These are phyloP conservation scores for Cercospora canescens DNA, from an alignment of 2,329 filamentous ascomycete species.

Conservation along the genomic window DNA sequence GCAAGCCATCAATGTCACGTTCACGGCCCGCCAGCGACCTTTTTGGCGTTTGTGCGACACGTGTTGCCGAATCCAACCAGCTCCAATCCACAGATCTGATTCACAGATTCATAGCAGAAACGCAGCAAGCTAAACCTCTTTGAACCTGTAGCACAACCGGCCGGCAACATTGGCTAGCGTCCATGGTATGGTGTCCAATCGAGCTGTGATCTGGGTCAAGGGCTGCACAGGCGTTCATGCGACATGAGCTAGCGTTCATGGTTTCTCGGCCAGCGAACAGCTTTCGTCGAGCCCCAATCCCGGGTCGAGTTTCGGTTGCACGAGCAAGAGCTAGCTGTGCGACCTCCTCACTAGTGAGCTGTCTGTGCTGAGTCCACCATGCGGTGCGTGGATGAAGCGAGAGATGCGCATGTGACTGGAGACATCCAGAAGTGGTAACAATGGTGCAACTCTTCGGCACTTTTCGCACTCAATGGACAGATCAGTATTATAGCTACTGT, in stretches of 20 bases:
- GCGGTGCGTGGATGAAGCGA: neutral
- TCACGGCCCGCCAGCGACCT: neutral
- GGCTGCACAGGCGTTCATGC: conserved; percentile 4
- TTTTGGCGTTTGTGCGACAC: neutral
- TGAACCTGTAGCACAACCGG: neutral
- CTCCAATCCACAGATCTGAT: neutral
- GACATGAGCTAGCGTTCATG: neutral
- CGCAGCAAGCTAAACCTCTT: neutral
- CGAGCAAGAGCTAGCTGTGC: neutral
- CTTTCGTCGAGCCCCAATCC: neutral
- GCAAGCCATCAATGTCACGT: neutral
- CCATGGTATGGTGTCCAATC: neutral
- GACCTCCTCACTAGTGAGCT: no score
- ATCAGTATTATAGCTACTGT: no score
- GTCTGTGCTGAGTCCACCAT: neutral
- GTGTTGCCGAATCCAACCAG: neutral
- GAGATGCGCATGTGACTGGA: neutral
- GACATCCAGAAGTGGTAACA: neutral
- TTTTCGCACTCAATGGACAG: neutral
- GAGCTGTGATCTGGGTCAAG: neutral
- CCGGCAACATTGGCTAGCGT: neutral
- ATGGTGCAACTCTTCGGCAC: neutral
- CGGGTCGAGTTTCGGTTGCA: neutral
- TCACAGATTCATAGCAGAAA: no score
- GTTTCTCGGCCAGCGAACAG: neutral